Evolutionary conservation across 164 flowering plant genomes (phyloP).

Genomic region (Protea cynaroides): DNA sequence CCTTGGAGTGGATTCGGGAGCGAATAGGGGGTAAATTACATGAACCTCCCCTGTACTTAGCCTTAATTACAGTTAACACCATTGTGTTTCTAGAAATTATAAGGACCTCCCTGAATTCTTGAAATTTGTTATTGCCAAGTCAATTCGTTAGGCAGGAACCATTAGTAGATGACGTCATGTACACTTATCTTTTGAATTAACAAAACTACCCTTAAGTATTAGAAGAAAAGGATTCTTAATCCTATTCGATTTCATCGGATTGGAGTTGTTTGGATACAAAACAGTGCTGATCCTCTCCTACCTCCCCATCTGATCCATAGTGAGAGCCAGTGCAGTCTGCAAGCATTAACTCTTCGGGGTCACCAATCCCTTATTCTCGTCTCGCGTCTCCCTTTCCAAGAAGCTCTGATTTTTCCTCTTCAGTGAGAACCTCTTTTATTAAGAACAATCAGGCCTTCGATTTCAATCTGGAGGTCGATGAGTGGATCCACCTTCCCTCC

Average conservation of each 20-base stretch:
- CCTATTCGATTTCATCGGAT: background rate
- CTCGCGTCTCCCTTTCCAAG: conserved; percentile 20
- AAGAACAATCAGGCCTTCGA: conserved; percentile 61
- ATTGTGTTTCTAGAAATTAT: too few relatives aligned
- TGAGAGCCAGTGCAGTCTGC: conserved; percentile 52
- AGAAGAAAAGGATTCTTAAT: too few relatives aligned
- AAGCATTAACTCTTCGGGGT: conserved; percentile 44
- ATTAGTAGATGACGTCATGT: too few relatives aligned
- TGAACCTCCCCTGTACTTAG: too few relatives aligned
- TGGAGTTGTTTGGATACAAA: conserved; percentile 28
- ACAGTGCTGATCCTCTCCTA: conserved; percentile 47
- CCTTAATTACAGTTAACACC: too few relatives aligned
- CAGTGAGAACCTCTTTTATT: conserved; percentile 44
- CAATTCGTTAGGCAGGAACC: too few relatives aligned
- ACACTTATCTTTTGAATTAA: too few relatives aligned
- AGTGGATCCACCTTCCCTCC: conserved; percentile 48
- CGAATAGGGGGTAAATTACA: too few relatives aligned
- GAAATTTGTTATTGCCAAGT: too few relatives aligned
- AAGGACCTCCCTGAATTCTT: too few relatives aligned
- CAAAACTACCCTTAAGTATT: too few relatives aligned
- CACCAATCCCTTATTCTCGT: conserved; percentile 29
- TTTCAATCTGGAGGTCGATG: conserved; percentile 45
- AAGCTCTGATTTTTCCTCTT: conserved; percentile 62
- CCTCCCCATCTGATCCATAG: conserved; percentile 54
- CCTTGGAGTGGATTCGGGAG: too few relatives aligned